Evolutionary conservation across 176 grass and related monocot genomes (phyloP), one percentile per base, ranked within the genome.

Genomic region (Hordeum marinum): DNA sequence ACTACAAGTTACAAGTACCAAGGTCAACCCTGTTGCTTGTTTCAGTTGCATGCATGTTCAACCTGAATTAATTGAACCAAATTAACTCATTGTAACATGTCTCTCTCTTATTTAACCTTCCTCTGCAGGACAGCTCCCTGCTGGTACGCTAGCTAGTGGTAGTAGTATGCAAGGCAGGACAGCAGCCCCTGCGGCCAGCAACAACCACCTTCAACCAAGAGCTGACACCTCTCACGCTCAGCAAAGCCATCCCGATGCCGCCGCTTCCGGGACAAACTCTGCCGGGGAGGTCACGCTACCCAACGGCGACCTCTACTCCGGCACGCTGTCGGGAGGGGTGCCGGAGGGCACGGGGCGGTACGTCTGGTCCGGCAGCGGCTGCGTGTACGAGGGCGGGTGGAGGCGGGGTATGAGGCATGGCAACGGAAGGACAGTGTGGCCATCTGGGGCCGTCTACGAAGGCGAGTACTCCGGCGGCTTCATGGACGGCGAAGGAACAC

Each of bases 321-420:
- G 96, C 18, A 88, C 93, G 43, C 63, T 95, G 41, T 70, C 84
- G 78, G 84, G 91, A 1, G 90, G 76, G 35, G 80, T 86, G 6
- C 93, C 96, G 15, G 91, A 98, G 80, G 96, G 93, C 76, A 90
- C 91, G 26, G 96, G 96, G 35, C 68, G 76, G 31, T 98, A 92
- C 43, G 46, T 76, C 24, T 98, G 96, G 96, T 82, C 88, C 11
- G 84, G 92, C 87, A 90, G 93, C 75, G 41, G 71, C 71, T 94
- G 91, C 75, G 76, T 59, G n/a, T 98, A 98, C 13, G 86, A 90
- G n/a, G 96, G 96, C 29, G 91, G 95, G 64, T 98, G 93, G 96
- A 86, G 69, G 54, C 91, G 84, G 76, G 93, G 96, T 65, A 94
- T 94, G 93, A 98, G 89, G 66, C 91, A 94, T 69, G 96, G 96